These are phyloP conservation scores for Chrysanthemum lavandulifolium DNA, from an alignment of 129 eudicot species.

Conservation along the genomic window DNA sequence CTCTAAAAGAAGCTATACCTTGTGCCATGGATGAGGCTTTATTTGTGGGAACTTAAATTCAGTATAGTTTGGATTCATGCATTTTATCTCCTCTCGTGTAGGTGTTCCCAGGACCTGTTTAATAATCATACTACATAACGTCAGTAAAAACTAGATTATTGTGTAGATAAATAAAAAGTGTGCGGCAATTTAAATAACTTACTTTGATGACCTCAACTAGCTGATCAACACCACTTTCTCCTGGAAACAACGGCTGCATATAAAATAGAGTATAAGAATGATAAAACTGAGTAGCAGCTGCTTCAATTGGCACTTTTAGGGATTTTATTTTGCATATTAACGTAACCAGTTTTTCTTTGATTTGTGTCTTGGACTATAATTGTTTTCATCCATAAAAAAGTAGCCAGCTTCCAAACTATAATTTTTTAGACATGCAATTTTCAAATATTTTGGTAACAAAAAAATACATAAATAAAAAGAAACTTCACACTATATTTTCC, in stretches of 20 bases:
- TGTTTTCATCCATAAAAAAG: too few relatives aligned
- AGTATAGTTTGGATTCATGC: slow-evolving; percentile 96
- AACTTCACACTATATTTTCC: not conserved
- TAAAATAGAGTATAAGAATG: slow-evolving; percentile 21
- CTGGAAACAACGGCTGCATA: slow-evolving; percentile 92
- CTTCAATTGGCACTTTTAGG: not conserved
- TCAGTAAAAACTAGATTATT: not conserved
- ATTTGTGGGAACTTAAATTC: slow-evolving; percentile 95
- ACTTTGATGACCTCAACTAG: slow-evolving; percentile 97
- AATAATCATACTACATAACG: slow-evolving; percentile 13
- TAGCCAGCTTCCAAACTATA: too few relatives aligned
- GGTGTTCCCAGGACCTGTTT: slow-evolving; percentile 95
- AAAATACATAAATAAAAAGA: not conserved
- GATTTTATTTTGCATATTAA: too few relatives aligned
- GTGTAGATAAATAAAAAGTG: not conserved
- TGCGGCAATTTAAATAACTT: not conserved
- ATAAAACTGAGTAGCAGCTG: not conserved
- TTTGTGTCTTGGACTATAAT: too few relatives aligned
- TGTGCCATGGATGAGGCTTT: slow-evolving; percentile 99
- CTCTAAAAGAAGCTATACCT: slow-evolving; percentile 41
- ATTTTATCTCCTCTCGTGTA: slow-evolving; percentile 93
- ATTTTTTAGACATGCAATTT: too few relatives aligned
- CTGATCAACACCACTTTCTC: slow-evolving; percentile 99
- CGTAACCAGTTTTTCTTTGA: too few relatives aligned
- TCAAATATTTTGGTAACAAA: too few relatives aligned